Conservation (phyloP, 2,329 filamentous ascomycete species). For the Xylaria sp. region DNA sequence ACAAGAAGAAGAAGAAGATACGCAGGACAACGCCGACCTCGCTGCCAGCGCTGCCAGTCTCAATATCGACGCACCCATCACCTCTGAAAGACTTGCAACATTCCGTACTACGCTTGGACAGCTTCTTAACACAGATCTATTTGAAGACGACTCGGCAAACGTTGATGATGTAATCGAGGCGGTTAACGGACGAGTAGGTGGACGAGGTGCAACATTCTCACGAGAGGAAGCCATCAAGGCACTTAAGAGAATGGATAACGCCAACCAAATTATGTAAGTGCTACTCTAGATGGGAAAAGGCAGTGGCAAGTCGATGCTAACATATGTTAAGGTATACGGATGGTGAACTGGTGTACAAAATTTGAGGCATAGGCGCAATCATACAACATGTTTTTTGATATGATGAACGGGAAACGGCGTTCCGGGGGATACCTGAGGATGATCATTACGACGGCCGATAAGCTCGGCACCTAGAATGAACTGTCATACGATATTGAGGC, state of each 20-base stretch:
- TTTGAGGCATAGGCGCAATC: conserved; percentile 27
- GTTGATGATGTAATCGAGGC: conserved; percentile 76
- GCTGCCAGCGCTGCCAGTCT: conserved; percentile 45
- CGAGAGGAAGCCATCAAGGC: conserved; percentile 76
- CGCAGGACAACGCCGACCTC: conserved; percentile 48
- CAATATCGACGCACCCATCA: conserved; percentile 55
- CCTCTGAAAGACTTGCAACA: conserved; percentile 65
- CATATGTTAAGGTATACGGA: conserved; percentile 40
- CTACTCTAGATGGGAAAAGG: not conserved
- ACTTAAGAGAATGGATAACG: conserved; percentile 77
- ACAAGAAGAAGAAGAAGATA: conserved; percentile 49
- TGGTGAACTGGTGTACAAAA: conserved; percentile 44
- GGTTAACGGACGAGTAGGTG: conserved; percentile 74
- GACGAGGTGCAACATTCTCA: conserved; percentile 65
- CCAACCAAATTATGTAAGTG: conserved; percentile 91
- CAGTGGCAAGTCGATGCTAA: conserved; percentile 26
- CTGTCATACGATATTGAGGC: not conserved
- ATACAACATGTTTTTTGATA: conserved; percentile 4
- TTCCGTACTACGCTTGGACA: conserved; percentile 86
- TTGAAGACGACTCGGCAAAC: conserved; percentile 82
- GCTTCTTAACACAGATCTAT: conserved; percentile 81
- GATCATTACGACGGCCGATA: conserved; percentile 5
- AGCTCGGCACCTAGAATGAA: not conserved
- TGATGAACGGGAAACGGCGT: conserved; percentile 23
- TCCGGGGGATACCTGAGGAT: conserved; percentile 11